These are phyloP conservation scores for Diaporthe vexans DNA, from an alignment of 2,329 filamentous ascomycete genomes.

Conservation along the genomic window DNA sequence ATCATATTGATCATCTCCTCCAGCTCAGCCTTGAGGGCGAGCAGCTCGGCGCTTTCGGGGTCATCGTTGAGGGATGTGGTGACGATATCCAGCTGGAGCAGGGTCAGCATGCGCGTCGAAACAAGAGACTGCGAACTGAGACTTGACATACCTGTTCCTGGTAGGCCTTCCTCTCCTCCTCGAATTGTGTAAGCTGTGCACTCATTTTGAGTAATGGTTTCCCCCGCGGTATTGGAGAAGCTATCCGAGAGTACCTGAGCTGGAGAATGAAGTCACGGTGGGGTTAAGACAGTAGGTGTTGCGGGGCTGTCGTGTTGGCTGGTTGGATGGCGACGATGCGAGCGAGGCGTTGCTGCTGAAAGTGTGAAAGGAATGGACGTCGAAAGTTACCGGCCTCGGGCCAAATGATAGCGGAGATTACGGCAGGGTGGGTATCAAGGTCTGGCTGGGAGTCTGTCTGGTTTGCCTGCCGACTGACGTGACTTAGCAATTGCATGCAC, in stretches of 20 bases:
- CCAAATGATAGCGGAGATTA: conserved; percentile 26
- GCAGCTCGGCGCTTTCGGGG: conserved; percentile 83
- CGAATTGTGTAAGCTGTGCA: conserved; percentile 58
- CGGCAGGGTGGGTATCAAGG: conserved; percentile 4
- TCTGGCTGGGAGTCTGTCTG: neutral
- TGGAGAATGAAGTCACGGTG: neutral
- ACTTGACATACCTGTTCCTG: conserved; percentile 66
- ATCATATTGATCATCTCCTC: conserved; percentile 84
- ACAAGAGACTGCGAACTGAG: neutral
- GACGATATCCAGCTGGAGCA: conserved; percentile 80
- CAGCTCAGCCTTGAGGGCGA: conserved; percentile 83
- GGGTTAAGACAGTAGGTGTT: neutral
- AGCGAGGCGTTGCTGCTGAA: neutral
- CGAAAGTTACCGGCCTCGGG: neutral
- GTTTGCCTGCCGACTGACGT: conserved; percentile 22
- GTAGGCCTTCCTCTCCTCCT: conserved; percentile 68
- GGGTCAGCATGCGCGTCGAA: conserved; percentile 42
- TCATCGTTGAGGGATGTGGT: conserved; percentile 82
- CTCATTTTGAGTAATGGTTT: conserved; percentile 51
- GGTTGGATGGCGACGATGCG: neutral
- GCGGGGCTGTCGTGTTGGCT: neutral
- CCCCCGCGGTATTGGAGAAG: neutral
- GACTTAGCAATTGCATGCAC: neutral
- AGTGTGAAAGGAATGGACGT: conserved; percentile 10
- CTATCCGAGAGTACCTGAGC: conserved; percentile 34